Evolutionary conservation across 2,329 filamentous ascomycete genomes (phyloP).

Genomic region (Bipolaris zeicola): DNA sequence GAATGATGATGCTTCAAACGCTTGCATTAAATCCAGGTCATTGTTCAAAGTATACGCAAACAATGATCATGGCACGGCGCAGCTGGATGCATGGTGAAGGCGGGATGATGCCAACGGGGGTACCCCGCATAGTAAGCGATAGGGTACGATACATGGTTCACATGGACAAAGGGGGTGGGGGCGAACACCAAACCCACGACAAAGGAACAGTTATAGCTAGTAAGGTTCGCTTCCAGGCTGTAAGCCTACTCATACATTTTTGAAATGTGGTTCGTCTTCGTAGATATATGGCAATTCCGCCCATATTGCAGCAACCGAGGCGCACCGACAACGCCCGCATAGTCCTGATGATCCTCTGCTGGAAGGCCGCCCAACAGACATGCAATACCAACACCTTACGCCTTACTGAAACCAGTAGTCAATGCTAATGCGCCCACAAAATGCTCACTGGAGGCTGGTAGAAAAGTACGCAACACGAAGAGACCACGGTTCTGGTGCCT

Average conservation of each 20-base stretch:
- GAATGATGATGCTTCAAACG: neutral
- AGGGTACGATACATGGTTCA: slow-evolving; percentile 14
- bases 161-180: slow-evolving; percentile 3
- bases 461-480: slow-evolving; percentile 21
- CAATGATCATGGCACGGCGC: slow-evolving; percentile 9
- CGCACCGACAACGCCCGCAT: slow-evolving; percentile 18
- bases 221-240: neutral
- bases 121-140: slow-evolving; percentile 18
- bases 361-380: slow-evolving; percentile 16
- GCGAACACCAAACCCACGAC: neutral
- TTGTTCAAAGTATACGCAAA: slow-evolving; percentile 1
- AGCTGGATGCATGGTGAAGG: slow-evolving; percentile 8
- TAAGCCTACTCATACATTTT: neutral
- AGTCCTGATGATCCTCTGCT: slow-evolving; percentile 9
- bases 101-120: slow-evolving; percentile 12
- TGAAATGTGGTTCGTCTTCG: slow-evolving; percentile 8
- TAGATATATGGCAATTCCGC: slow-evolving; percentile 4
- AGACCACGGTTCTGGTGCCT: slow-evolving; percentile 13
- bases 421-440: slow-evolving; percentile 27
- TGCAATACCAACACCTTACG: slow-evolving; percentile 30
- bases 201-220: neutral
- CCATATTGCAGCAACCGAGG: slow-evolving; percentile 2
- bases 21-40: neutral
- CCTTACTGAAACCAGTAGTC: slow-evolving; percentile 24
- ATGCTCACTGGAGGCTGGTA: slow-evolving; percentile 28